Conservation (phyloP, 352 stramenopile genomes). For the Chrysophaeum taylorii region DNA sequence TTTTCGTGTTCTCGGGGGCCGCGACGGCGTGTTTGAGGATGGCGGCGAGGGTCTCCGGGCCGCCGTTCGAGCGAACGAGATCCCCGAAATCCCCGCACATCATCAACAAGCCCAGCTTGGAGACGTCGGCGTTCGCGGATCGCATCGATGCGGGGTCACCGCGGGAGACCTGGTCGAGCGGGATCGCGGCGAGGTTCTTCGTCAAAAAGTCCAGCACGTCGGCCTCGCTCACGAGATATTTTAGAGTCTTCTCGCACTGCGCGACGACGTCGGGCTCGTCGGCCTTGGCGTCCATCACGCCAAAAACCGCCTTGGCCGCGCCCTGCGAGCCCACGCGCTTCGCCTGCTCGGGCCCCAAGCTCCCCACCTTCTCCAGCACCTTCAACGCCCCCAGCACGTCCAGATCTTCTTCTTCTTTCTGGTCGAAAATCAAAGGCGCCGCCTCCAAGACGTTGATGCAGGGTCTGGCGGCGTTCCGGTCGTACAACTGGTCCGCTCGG, state of each 20-base stretch:
- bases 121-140: not conserved
- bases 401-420: constrained; percentile 20
- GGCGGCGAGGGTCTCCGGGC: constrained; percentile 8
- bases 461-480: not conserved
- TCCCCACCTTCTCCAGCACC: constrained; percentile 15
- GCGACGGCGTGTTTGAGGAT: not conserved
- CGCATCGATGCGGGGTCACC: constrained; percentile 9
- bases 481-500: not conserved
- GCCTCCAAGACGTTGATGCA: not conserved
- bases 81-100: constrained; percentile 21
- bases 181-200: constrained; percentile 2
- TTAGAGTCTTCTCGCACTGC: constrained; percentile 15
- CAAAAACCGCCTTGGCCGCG: constrained; percentile 19
- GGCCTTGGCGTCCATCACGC: constrained; percentile 9
- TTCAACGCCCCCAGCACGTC: constrained; percentile 2
- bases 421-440: too few species aligned
- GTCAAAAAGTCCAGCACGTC: constrained; percentile 4
- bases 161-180: not conserved
- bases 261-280: constrained; percentile 10
- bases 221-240: not conserved
- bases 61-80: not conserved
- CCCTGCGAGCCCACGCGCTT: constrained; percentile 4
- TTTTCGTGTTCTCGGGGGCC: not conserved
- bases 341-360: not conserved
- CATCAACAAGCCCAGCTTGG: constrained; percentile 13